These are phyloP conservation scores for Lichtheimia hyalospora DNA, from an alignment of 371 early-diverging fungal genomes.

Conservation along the genomic window DNA sequence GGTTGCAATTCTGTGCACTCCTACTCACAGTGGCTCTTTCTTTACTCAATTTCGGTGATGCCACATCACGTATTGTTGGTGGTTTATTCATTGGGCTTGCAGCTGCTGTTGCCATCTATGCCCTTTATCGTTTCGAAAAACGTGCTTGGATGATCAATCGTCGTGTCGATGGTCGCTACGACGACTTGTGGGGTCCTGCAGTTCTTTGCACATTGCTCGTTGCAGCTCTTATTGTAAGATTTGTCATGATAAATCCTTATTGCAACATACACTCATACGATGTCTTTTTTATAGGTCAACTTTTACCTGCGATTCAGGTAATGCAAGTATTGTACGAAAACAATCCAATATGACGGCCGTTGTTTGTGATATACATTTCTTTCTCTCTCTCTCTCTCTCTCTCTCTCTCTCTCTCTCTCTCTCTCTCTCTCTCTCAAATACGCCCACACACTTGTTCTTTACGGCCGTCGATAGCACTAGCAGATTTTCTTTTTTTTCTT, in stretches of 20 bases:
- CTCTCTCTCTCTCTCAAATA: too few species aligned
- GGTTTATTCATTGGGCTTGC: conserved; percentile 77
- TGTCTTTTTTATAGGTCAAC: conserved; percentile 12
- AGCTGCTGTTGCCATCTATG: conserved; percentile 53
- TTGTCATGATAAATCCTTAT: too few species aligned
- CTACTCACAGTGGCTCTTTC: conserved; percentile 73
- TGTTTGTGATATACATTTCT: too few species aligned
- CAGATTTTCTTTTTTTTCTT: too few species aligned
- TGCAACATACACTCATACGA: too few species aligned
- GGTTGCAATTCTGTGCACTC: conserved; percentile 74
- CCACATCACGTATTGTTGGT: conserved; percentile 64
- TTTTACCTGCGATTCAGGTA: conserved; percentile 24
- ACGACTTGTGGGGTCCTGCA: conserved; percentile 74
- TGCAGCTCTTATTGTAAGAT: conserved; percentile 45
- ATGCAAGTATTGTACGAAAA: neutral
- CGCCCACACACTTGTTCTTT: too few species aligned
- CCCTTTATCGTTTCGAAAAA: conserved; percentile 89
- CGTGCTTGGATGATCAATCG: conserved; percentile 73
- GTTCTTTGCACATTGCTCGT: conserved; percentile 86
- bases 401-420: too few species aligned
- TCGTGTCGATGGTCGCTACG: conserved; percentile 64
- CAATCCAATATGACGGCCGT: too few species aligned
- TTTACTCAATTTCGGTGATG: conserved; percentile 80
- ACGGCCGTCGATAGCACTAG: too few species aligned
- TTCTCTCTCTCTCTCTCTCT: too few species aligned